These are phyloP conservation scores for Phytopythium boreale DNA, from an alignment of 352 stramenopile genomes.

Conservation along the genomic window DNA sequence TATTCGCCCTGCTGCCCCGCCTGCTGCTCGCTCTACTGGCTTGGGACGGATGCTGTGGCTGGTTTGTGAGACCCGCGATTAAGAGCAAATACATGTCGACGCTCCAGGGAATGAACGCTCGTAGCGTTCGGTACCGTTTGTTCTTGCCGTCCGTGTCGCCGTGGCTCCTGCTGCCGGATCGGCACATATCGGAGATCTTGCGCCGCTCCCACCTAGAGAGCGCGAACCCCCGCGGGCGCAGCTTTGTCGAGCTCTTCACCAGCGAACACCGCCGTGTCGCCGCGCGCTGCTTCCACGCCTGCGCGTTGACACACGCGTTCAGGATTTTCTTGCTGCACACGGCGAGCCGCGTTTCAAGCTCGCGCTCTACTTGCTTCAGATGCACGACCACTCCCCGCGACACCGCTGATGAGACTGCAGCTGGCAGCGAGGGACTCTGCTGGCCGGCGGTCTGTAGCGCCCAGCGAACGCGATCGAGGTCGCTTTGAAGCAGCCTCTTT, in stretches of 20 bases:
- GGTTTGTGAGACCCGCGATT: slow-evolving; percentile 27
- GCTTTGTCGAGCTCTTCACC: slow-evolving; percentile 11
- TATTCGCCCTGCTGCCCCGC: neutral
- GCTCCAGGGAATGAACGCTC: slow-evolving; percentile 67
- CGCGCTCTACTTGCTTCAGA: slow-evolving; percentile 34
- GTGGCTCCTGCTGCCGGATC: neutral
- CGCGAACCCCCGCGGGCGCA: slow-evolving; percentile 47
- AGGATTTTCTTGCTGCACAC: slow-evolving; percentile 68
- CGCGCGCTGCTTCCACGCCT: slow-evolving; percentile 14
- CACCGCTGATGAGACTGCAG: neutral
- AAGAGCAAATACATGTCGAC: slow-evolving; percentile 80
- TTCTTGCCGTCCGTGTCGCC: neutral
- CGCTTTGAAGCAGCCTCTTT: slow-evolving; percentile 56
- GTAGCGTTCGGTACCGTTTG: slow-evolving; percentile 44
- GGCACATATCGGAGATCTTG: slow-evolving; percentile 17
- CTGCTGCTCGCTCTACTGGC: neutral
- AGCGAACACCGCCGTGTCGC: slow-evolving; percentile 25
- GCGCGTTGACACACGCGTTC: slow-evolving; percentile 43
- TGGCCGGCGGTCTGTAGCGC: slow-evolving; percentile 12
- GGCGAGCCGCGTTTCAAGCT: slow-evolving; percentile 50
- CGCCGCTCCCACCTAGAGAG: slow-evolving; percentile 37
- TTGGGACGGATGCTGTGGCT: neutral
- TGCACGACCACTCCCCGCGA: slow-evolving; percentile 46
- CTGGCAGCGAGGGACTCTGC: neutral
- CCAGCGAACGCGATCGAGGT: slow-evolving; percentile 36